A percentile compares a stretch with the other conserved stretches of the same genome.
Conservation (phyloP, 192 early-diverging fungal species). For the Backusella mclennaniae region DNA sequence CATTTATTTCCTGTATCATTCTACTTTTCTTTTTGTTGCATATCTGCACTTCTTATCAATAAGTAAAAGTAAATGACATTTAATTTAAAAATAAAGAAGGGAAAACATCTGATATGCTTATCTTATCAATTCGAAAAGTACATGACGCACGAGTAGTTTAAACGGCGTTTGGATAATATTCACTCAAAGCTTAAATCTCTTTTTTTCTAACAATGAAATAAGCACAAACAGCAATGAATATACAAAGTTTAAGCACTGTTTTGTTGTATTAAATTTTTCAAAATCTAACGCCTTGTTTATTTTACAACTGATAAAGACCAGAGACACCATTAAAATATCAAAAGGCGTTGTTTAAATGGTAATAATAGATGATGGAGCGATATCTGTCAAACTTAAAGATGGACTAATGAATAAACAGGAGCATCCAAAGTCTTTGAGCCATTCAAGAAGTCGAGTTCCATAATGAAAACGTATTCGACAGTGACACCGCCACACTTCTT, state of each 20-base stretch:
- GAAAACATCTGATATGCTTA: neutral
- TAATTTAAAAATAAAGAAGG: too few relatives aligned
- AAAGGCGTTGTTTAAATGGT: neutral
- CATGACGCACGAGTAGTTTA: neutral
- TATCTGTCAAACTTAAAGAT: constrained; percentile 35
- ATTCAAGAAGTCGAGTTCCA: constrained; percentile 85
- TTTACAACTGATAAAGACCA: neutral
- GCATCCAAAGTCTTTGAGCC: constrained; percentile 78
- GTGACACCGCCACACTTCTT: constrained; percentile 67
- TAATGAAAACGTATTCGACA: constrained; percentile 87
- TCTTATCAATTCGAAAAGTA: neutral
- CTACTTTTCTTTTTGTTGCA: too few relatives aligned
- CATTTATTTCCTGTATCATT: too few relatives aligned
- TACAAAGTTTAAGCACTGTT: too few relatives aligned
- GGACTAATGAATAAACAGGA: constrained; percentile 85
- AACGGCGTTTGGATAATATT: neutral
- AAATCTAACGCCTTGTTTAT: neutral
- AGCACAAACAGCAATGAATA: neutral
- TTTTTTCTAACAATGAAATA: neutral
- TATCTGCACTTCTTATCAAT: too few relatives aligned
- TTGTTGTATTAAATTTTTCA: neutral
- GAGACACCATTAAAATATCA: neutral
- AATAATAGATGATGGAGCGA: neutral
- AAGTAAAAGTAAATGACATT: too few relatives aligned
- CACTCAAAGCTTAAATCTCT: neutral